phyloP scores from a whole-genome alignment of 495 filamentous ascomycete species.

The Xylona heveae region DNA sequence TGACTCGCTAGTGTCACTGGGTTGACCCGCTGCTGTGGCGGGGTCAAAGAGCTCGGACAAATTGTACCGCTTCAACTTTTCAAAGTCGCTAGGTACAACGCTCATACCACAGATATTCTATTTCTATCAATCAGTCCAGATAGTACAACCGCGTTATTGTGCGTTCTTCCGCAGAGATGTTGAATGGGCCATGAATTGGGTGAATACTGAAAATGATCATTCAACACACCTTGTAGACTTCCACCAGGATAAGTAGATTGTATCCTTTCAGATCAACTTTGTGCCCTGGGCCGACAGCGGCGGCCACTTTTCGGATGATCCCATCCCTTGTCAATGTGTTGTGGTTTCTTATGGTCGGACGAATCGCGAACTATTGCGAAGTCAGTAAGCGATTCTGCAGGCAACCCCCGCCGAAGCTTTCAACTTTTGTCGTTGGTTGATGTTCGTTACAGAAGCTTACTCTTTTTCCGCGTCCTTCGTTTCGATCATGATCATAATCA shows the following conservation, averaged over 20 bases:
- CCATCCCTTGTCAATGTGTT: constrained; percentile 46
- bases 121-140: constrained; percentile 5
- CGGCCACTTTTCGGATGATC: constrained; percentile 64
- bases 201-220: background rate
- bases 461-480: too few species aligned
- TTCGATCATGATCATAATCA: too few species aligned
- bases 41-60: constrained; percentile 41
- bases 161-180: too few species aligned
- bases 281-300: constrained; percentile 42
- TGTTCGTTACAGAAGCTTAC: constrained; percentile 6
- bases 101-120: constrained; percentile 66
- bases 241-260: constrained; percentile 70
- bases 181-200: constrained; percentile 5
- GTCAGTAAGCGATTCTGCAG: too few species aligned
- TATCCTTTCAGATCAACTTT: constrained; percentile 65
- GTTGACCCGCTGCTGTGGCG: constrained; percentile 15
- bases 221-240: constrained; percentile 61
- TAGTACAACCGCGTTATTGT: too few species aligned
- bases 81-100: constrained; percentile 47
- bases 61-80: constrained; percentile 50
- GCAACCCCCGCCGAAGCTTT: background rate
- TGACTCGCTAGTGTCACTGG: too few species aligned
- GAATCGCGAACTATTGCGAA: constrained; percentile 60
- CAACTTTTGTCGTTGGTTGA: background rate
- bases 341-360: constrained; percentile 63